Conservation (phyloP, 2,329 filamentous ascomycete genomes). For the Aspergillus sp. region DNA sequence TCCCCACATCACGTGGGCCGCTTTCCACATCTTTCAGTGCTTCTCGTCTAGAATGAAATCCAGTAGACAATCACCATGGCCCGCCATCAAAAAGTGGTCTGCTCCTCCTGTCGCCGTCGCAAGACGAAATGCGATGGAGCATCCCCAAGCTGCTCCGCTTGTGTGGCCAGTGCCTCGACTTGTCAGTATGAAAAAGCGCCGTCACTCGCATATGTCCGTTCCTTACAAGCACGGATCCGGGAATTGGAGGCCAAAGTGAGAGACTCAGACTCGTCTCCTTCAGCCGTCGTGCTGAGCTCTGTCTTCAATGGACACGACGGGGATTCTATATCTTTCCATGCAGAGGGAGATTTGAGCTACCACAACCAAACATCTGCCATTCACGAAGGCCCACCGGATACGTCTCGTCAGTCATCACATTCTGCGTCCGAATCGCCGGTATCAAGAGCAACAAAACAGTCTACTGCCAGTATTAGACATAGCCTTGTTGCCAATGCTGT, state of each 20-base stretch:
- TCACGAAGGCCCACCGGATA: background rate
- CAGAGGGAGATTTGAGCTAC: background rate
- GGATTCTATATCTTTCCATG: background rate
- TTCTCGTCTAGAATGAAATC: too few relatives aligned
- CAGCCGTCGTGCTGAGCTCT: background rate
- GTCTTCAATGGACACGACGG: background rate
- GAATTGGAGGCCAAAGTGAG: background rate
- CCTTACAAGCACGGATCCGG: background rate
- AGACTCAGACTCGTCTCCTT: background rate
- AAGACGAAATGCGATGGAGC: background rate
- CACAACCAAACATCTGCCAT: conserved; percentile 1
- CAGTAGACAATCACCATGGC: background rate
- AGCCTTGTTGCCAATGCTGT: conserved; percentile 5
- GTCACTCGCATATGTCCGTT: background rate
- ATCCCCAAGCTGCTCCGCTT: background rate
- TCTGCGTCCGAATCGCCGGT: background rate
- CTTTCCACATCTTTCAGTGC: too few relatives aligned
- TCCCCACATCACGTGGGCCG: too few relatives aligned
- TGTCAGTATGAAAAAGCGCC: background rate
- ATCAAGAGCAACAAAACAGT: background rate
- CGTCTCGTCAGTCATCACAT: too few relatives aligned
- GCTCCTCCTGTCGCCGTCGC: background rate
- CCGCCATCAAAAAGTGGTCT: background rate
- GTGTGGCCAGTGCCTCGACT: background rate
- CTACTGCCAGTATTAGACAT: background rate